Percentiles rank a stretch among this genome's conserved stretches.
phyloP scores from a whole-genome alignment of 2,329 filamentous ascomycete genomes.

The Phyllachora maydis region DNA sequence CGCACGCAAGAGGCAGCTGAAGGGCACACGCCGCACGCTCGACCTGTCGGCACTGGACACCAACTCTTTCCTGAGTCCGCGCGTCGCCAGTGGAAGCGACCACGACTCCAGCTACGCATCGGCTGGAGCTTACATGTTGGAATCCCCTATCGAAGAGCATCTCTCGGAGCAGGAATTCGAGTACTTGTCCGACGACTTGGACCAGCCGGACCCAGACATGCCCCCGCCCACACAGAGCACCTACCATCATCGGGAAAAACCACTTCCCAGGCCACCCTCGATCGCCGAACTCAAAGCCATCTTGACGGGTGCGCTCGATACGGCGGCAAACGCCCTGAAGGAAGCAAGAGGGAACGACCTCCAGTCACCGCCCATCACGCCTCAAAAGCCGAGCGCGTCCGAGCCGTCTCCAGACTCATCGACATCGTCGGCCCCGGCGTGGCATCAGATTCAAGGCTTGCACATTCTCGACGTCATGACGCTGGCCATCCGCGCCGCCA shows the following conservation, averaged over 20 bases:
- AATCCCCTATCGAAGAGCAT: constrained; percentile 24
- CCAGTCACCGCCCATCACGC: constrained; percentile 15
- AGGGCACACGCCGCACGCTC: constrained; percentile 32
- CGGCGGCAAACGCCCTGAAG: constrained; percentile 46
- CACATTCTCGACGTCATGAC: constrained; percentile 86
- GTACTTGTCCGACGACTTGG: constrained; percentile 33
- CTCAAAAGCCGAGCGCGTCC: constrained; percentile 16
- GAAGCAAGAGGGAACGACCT: constrained; percentile 24
- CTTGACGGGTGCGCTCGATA: constrained; percentile 45
- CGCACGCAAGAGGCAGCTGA: constrained; percentile 41
- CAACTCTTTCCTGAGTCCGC: constrained; percentile 12
- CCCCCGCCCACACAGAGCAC: constrained; percentile 95
- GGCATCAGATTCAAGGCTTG: constrained; percentile 78
- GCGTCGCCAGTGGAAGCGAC: constrained; percentile 20
- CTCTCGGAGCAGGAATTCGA: constrained; percentile 12
- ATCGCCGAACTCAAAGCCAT: constrained; percentile 52
- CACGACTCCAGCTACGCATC: constrained; percentile 39
- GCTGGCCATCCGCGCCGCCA: constrained; percentile 84
- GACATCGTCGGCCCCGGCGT: constrained; percentile 31
- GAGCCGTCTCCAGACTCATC: constrained; percentile 5
- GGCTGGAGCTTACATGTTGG: constrained; percentile 14
- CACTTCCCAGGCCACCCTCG: constrained; percentile 67
- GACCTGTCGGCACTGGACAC: constrained; percentile 34
- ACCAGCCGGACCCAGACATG: constrained; percentile 54
- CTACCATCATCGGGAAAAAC: constrained; percentile 69